Evolutionary conservation across 805 yeast genomes (phyloP), one percentile per base, ranked within the genome.

Genomic region (Candida jianshihensis): DNA sequence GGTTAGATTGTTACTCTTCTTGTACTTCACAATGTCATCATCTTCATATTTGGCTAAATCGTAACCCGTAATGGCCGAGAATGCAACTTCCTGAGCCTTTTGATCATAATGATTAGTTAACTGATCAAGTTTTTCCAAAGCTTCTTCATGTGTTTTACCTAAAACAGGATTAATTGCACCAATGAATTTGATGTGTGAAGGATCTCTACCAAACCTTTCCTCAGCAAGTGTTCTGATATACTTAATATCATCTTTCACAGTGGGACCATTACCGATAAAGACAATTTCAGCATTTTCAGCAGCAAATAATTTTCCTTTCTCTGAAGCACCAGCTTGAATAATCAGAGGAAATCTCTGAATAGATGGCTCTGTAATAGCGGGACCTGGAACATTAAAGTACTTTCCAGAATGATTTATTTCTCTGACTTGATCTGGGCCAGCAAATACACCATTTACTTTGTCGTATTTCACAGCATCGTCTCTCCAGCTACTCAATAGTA

Each of bases 291-390:
- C 70, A 43, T 61, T 57, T 35, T 55, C 53, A 13, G 70, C 68
- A 4, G 67, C 70, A 43, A 60, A 57, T 11, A 59, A 59, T 28
- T 53, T 53, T 11, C 70, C 70, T 14, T 49, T 52, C 9, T 54
- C 42, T 6, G 69, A 64, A 27, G 63, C 50, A 4, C 70, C 70
- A 1, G 70, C 70, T 44, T 64, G 70, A 25, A 64, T 53, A 30
- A 64, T 47, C 13, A 65, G 59, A 2, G 70, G 70, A 3, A 66
- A 44, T 42, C 68, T 54, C 39, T 64, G 70, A 6, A 61, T 65
- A 8, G 68, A 52, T 3, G 70, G 70, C 20, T 58, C 56, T 10
- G 61, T 57, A 26, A 64, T 61, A 33, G 45, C 56, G 5, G 66
- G 66, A 2, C 66, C 68, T 2, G 63, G 62, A 20, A 65, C 68